Percentiles rank a stretch among this genome's conserved stretches.
Evolutionary conservation across 2,329 filamentous ascomycete genomes (phyloP).

Genomic region (Myriosclerotinia curreyana): DNA sequence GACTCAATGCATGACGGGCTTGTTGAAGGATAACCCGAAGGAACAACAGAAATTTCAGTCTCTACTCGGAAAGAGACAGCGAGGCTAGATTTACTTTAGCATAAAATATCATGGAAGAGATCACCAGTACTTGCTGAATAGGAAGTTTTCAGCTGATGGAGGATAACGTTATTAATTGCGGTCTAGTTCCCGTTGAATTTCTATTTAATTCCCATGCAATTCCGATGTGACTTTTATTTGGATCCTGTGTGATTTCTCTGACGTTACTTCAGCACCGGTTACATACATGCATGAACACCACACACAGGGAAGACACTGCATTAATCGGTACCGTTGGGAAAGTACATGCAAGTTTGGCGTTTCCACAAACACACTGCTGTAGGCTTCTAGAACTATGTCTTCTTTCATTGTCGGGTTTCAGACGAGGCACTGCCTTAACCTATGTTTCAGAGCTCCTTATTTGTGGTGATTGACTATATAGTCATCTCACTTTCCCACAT

Average conservation of each 20-base stretch:
- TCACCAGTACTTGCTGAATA: not conserved
- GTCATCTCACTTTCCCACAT: not conserved
- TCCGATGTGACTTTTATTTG: not conserved
- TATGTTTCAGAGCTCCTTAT: not conserved
- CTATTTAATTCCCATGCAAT: no score
- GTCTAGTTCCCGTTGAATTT: no score
- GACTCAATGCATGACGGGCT: conserved; percentile 69
- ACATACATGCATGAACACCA: not conserved
- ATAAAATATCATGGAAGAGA: no score
- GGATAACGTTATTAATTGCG: not conserved
- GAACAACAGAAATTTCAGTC: conserved; percentile 65
- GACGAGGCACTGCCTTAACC: not conserved
- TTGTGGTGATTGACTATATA: not conserved
- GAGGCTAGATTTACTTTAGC: not conserved
- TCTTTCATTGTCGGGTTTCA: no score
- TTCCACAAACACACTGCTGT: no score
- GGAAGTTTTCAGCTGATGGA: not conserved
- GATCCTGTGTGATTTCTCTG: not conserved
- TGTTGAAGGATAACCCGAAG: conserved; percentile 65
- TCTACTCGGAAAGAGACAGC: conserved; percentile 27
- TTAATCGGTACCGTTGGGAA: no score
- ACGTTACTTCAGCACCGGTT: not conserved
- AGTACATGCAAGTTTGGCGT: no score
- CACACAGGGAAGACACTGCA: no score
- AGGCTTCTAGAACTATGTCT: no score